A percentile compares a stretch with the other conserved stretches of the same genome.
phyloP scores from a whole-genome alignment of 2,329 filamentous ascomycete genomes.

The Pyrenophora teres region DNA sequence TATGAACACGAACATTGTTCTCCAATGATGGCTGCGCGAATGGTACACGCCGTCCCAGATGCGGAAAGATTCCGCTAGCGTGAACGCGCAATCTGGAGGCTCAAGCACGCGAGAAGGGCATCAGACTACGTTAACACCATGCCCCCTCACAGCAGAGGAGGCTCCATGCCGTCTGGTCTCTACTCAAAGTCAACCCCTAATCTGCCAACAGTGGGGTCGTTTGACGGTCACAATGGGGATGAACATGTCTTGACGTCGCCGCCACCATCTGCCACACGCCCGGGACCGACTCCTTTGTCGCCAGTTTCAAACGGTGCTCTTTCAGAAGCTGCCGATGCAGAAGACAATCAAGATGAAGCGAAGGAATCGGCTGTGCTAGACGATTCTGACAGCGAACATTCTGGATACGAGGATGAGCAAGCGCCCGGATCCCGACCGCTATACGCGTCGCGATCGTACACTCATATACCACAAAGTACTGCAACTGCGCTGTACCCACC shows the following conservation, averaged over 20 bases:
- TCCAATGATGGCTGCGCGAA: too few relatives aligned
- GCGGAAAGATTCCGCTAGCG: constrained; percentile 11
- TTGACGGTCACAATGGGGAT: constrained; percentile 23
- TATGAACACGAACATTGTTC: too few relatives aligned
- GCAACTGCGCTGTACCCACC: constrained; percentile 67
- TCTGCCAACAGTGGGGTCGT: constrained; percentile 49
- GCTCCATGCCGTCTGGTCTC: constrained; percentile 45
- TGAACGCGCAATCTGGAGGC: constrained; percentile 9
- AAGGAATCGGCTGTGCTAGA: constrained; percentile 26
- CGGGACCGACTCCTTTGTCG: constrained; percentile 24
- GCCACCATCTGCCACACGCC: constrained; percentile 13
- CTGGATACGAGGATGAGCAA: constrained; percentile 9
- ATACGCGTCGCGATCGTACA: constrained; percentile 52
- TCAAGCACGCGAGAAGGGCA: constrained; percentile 28
- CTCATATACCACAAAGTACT: constrained; percentile 48
- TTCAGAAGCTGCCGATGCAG: constrained; percentile 46
- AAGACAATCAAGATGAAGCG: constrained; percentile 21
- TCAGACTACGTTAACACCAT: constrained; percentile 36
- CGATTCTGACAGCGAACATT: constrained; percentile 26
- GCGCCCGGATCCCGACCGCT: constrained; percentile 41
- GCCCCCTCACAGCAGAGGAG: constrained; percentile 53
- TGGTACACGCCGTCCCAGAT: too few relatives aligned
- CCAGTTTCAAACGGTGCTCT: constrained; percentile 30
- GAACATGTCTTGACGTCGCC: constrained; percentile 2
- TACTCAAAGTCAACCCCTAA: constrained; percentile 56